Evolutionary conservation across 1,284 basidiomycete species (phyloP).

Genomic region (Marasmius sp.): DNA sequence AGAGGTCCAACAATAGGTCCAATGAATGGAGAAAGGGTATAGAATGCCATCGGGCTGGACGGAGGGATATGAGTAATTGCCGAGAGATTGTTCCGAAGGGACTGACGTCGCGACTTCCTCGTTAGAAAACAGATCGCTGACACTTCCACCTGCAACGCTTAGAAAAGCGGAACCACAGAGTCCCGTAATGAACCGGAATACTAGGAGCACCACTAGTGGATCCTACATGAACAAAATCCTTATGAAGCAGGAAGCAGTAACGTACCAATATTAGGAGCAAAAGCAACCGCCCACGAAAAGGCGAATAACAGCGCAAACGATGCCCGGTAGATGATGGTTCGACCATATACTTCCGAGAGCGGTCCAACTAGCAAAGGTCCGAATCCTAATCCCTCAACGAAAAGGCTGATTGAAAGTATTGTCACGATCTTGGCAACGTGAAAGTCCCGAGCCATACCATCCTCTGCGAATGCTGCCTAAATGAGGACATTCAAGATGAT

Average conservation of each 20-base stretch:
- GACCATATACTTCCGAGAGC: slow-evolving; percentile 55
- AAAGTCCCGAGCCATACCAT: slow-evolving; percentile 58
- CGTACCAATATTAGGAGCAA: slow-evolving; percentile 59
- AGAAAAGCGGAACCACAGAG: slow-evolving; percentile 75
- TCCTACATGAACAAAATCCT: slow-evolving; percentile 16
- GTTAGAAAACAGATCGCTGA: slow-evolving; percentile 74
- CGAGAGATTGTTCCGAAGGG: neutral
- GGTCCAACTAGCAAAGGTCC: slow-evolving; percentile 60
- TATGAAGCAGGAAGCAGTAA: neutral
- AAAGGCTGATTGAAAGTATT: slow-evolving; percentile 71
- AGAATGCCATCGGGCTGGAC: slow-evolving; percentile 33
- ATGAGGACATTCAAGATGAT: neutral
- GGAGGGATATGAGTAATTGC: neutral
- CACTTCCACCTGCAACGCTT: slow-evolving; percentile 77
- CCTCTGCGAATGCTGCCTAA: slow-evolving; percentile 69
- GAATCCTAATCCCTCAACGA: slow-evolving; percentile 48
- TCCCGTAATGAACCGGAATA: slow-evolving; percentile 74
- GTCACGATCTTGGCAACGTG: slow-evolving; percentile 62
- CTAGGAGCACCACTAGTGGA: slow-evolving; percentile 49
- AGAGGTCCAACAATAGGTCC: slow-evolving; percentile 73
- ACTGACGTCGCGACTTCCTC: slow-evolving; percentile 64
- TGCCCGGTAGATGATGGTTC: slow-evolving; percentile 50
- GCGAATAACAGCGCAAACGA: slow-evolving; percentile 52
- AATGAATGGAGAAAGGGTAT: slow-evolving; percentile 70
- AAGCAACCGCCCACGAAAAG: slow-evolving; percentile 67